A percentile compares a stretch with the other conserved stretches of the same genome.
phyloP scores from a whole-genome alignment of 441 rosid genomes.

The Jatropha podagrica region DNA sequence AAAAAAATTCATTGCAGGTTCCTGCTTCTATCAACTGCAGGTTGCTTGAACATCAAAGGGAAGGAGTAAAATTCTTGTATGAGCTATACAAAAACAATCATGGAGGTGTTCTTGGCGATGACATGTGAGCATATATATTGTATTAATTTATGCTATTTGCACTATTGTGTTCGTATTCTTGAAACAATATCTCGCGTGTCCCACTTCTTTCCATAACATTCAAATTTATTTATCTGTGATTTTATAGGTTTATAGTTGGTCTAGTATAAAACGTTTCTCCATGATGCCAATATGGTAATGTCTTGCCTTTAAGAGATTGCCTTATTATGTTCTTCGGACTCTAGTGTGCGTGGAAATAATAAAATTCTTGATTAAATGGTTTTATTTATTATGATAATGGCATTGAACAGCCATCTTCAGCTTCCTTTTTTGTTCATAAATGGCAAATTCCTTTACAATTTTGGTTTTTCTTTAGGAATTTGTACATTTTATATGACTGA shows the following conservation, averaged over 20 bases:
- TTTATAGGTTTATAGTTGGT: not conserved
- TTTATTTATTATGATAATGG: not conserved
- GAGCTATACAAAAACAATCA: constrained; percentile 68
- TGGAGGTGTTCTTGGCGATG: constrained; percentile 97
- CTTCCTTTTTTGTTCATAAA: not conserved
- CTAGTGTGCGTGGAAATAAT: not conserved
- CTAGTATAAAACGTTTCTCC: not conserved
- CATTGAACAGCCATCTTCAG: not conserved
- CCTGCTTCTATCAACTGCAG: constrained; percentile 90
- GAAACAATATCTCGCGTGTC: not conserved
- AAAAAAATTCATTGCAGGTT: constrained; percentile 49
- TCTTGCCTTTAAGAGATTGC: not conserved
- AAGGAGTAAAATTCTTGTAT: constrained; percentile 74
- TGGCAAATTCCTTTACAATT: too few relatives aligned
- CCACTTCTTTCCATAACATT: not conserved
- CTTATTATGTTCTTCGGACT: not conserved
- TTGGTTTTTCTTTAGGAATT: too few relatives aligned
- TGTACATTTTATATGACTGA: not conserved
- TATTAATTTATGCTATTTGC: not conserved
- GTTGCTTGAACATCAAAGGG: constrained; percentile 89
- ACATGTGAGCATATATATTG: constrained; percentile 61
- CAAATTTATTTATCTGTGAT: not conserved
- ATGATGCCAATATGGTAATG: not conserved
- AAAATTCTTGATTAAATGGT: not conserved
- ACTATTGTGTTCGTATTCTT: not conserved